Evolutionary conservation across 148 eudicot species (phyloP), one percentile per base, ranked within the genome.

Genomic region (Silene latifolia): DNA sequence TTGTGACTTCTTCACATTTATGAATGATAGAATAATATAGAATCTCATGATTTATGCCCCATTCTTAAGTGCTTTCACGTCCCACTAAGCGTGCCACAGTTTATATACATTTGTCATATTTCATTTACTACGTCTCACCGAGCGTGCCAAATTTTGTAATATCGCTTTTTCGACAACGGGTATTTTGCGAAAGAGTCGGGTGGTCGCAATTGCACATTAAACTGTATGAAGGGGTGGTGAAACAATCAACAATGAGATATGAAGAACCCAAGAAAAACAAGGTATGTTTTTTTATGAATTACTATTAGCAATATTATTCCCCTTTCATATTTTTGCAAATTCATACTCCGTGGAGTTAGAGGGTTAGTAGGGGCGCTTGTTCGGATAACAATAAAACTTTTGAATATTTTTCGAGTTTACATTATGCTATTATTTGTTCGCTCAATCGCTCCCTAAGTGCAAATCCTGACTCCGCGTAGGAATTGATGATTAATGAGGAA

Each of bases 191-290:
- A 42, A 60, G 80, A 80, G 21, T 63, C 51, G 62, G 23, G 70
- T 29, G 14, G 62, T 72, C 60, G 15, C 18, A 1, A 61, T 51
- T 58, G n/a, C 56, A 51, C 14, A 63, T 5, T 54, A 20, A 27
- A 57, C 78, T 86, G 88, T 83, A 92, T 92, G 96, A 93, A 76
- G 89, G 73, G 81, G 57, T 79, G 78, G 76, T 86, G 85, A 78
- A 71, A 91, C 89, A 88, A 95, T 95, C 75, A 71, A 91, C 89
- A 88, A 95, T 95, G 98, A 88, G 87, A 77, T 89, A 88, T 89
- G 97, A 68, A 67, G 83, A 80, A 85, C 82, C 86, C 58, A 88
- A 88, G 87, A 91, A 89, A 88, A 90, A 88, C 93, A 93, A 90
- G 96, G 98, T 92, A 74, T 69, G 27, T 71, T 23, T 42, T 60